Conservation (phyloP, 73 alveolate species). For the Paramecium octaurelia region DNA sequence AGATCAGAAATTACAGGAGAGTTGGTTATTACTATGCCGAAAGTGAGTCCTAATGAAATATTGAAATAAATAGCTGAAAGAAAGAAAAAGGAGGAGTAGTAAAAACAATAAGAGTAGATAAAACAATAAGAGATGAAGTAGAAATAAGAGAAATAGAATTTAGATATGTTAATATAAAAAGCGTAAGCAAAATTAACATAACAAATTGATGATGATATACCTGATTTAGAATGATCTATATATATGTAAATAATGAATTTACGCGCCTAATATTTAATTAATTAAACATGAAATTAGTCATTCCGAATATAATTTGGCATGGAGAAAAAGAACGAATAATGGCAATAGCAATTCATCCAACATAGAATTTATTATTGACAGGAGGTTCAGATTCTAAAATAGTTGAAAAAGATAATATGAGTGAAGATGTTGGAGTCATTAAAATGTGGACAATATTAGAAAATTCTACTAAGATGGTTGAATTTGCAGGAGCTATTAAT, state of each 20-base stretch:
- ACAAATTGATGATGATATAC: conserved; percentile 64
- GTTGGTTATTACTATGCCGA: conserved; percentile 79
- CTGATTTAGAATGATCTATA: conserved; percentile 63
- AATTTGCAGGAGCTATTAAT: conserved; percentile 35
- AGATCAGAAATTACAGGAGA: conserved; percentile 89
- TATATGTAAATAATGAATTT: background rate
- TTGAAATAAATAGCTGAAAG: conserved; percentile 57
- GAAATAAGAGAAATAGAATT: conserved; percentile 34
- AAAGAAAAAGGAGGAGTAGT: conserved; percentile 24
- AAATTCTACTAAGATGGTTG: background rate
- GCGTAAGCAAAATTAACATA: conserved; percentile 31
- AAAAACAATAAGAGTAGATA: conserved; percentile 11
- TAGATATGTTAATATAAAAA: conserved; percentile 10
- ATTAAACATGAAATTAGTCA: conserved; percentile 17
- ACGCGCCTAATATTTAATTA: conserved; percentile 38
- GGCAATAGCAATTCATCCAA: conserved; percentile 90
- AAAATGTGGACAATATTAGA: conserved; percentile 66
- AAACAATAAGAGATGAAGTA: background rate
- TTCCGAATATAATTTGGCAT: conserved; percentile 94
- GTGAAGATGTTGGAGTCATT: background rate
- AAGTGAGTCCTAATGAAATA: conserved; percentile 68
- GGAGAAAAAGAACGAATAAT: conserved; percentile 87
- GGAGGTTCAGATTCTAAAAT: conserved; percentile 84
- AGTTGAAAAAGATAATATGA: conserved; percentile 71
- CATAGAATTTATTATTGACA: conserved; percentile 79